Evolutionary conservation across 2,329 filamentous ascomycete species (phyloP).

Genomic region (Elsinoe australis): DNA sequence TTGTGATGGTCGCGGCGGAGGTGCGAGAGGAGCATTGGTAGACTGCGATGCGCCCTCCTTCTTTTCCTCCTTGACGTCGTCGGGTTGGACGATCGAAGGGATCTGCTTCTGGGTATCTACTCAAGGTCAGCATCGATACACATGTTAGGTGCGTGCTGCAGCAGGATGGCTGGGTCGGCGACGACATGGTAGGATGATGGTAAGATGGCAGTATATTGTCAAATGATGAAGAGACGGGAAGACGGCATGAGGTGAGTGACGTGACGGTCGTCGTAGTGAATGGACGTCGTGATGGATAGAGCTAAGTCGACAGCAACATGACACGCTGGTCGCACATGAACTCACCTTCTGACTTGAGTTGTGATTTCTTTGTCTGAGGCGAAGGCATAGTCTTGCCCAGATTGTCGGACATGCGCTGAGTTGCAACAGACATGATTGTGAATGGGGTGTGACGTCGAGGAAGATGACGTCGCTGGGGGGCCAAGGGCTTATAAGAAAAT

Average conservation of each 20-base stretch:
- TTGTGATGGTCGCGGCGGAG: slow-evolving; percentile 42
- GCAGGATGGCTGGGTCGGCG: neutral
- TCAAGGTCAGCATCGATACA: too few relatives aligned
- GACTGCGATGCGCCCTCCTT: slow-evolving; percentile 25
- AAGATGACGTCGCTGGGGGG: neutral
- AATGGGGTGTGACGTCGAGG: slow-evolving; percentile 2
- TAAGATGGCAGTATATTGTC: too few relatives aligned
- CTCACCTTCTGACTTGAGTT: slow-evolving; percentile 16
- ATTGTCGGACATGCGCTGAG: neutral
- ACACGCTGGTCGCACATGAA: too few relatives aligned
- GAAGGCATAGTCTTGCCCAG: slow-evolving; percentile 14
- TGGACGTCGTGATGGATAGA: neutral
- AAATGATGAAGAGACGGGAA: neutral
- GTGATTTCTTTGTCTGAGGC: slow-evolving; percentile 13
- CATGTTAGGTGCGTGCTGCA: too few relatives aligned
- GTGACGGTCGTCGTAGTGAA: neutral
- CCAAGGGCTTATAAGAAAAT: neutral
- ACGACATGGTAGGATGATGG: too few relatives aligned
- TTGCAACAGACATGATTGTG: slow-evolving; percentile 3
- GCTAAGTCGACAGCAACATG: too few relatives aligned
- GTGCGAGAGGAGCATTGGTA: slow-evolving; percentile 45
- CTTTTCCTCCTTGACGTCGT: slow-evolving; percentile 24
- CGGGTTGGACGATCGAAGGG: slow-evolving; percentile 32
- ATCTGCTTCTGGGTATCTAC: slow-evolving; percentile 23
- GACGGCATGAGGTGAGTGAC: neutral